These are phyloP conservation scores for Aspergillus persii DNA, from an alignment of 2,329 filamentous ascomycete genomes.

Conservation along the genomic window DNA sequence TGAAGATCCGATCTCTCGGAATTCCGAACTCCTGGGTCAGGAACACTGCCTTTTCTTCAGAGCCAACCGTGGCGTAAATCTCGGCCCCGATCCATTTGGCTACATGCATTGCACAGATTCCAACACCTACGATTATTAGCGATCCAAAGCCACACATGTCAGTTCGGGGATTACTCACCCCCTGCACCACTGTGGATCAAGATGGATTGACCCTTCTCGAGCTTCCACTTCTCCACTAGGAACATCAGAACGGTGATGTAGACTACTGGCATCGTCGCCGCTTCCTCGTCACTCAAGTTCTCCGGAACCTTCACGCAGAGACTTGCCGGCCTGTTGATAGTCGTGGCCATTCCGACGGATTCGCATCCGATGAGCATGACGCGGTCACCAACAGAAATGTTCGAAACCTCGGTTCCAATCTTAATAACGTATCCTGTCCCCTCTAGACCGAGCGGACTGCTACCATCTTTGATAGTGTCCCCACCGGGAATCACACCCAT, in stretches of 20 bases:
- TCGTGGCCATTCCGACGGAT: neutral
- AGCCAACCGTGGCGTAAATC: slow-evolving; percentile 21
- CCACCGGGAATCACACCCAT: slow-evolving; percentile 19
- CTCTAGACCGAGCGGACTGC: neutral
- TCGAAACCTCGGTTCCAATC: neutral
- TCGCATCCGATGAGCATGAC: neutral
- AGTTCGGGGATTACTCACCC: neutral
- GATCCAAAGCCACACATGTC: too few species aligned
- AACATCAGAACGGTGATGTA: neutral
- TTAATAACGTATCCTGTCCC: neutral
- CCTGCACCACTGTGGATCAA: neutral
- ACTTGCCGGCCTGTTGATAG: neutral
- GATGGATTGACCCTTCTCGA: neutral
- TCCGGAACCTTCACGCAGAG: neutral
- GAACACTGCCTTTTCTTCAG: slow-evolving; percentile 15
- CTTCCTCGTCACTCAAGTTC: neutral
- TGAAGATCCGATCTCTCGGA: slow-evolving; percentile 18
- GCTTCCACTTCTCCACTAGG: neutral
- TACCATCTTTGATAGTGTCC: neutral
- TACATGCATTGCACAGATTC: neutral
- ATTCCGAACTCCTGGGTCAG: slow-evolving; percentile 17
- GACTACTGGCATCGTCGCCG: neutral
- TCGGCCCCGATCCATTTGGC: neutral
- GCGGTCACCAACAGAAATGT: neutral
- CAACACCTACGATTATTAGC: neutral